Evolutionary conservation across 148 eudicot species (phyloP), one percentile per base, ranked within the genome.

Genomic region (Fagopyrum homotropicum): DNA sequence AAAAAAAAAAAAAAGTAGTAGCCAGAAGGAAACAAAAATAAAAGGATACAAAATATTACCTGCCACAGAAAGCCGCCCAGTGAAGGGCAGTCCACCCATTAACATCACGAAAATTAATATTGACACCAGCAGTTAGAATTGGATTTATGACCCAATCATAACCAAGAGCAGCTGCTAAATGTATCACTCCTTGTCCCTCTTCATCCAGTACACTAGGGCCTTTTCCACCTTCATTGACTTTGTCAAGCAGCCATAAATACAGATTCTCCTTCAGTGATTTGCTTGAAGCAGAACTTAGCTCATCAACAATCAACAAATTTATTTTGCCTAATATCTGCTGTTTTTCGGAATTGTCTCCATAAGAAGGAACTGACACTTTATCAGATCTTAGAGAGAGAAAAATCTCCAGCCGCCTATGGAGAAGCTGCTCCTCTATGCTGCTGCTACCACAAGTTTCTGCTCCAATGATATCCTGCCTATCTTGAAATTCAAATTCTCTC

Each of bases 61-160:
- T 86, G 49, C 96, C 96, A 83, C 73, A 84, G 79, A 69, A 86
- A 68, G 96, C 81, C 54, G 96, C 96, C 96, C 96, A 90, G 85
- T 89, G 96, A 78, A 90, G 96, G 2, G 93, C 89, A 19, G 96
- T 90, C 96, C 87, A 83, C 73, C 96, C 96, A 47, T 79, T 75
- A 35, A 78, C 77, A 70, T 90, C 96, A 72, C 96, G 85, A 82
- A 89, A 89, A 85, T 90, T 83, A 50, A 84, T 80, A 79, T 76
- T 83, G 61, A 87, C 82, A 44, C 96, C 91, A 29, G 91, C 88
- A 70, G 84, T 87, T 44, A 89, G 26, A 57, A 85, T 80, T 44
- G 83, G 87, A 1, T 76, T 81, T 69, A 89, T 73, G 48, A 89
- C 87, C 96, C 96, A 89, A 66, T 82, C 87, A 75, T 64, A 90